phyloP scores from a whole-genome alignment of 352 stramenopile species.

The Pythium myriotylum region DNA sequence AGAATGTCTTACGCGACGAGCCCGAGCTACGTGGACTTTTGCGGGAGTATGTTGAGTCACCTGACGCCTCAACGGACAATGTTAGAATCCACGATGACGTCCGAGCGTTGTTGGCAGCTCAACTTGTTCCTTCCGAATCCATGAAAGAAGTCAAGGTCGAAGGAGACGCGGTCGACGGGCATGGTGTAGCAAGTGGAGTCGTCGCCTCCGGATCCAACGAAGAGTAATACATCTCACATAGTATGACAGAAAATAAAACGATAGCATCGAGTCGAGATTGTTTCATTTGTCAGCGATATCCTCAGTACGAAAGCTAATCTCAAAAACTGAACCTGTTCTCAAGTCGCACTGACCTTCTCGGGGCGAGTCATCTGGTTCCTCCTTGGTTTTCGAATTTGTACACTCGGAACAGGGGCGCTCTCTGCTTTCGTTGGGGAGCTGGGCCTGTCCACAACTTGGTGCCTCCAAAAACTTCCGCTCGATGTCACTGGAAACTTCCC shows the following conservation, averaged over 20 bases:
- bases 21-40: slow-evolving; percentile 55
- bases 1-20: slow-evolving; percentile 58
- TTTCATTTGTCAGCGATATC: too few relatives aligned
- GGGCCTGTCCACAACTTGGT: not conserved
- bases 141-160: not conserved
- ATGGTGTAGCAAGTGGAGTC: too few relatives aligned
- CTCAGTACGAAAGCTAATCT: too few relatives aligned
- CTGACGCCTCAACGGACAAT: slow-evolving; percentile 6
- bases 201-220: not conserved
- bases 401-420: not conserved
- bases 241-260: too few relatives aligned
- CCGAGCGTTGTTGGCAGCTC: slow-evolving; percentile 15
- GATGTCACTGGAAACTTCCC: slow-evolving; percentile 11
- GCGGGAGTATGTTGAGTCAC: slow-evolving; percentile 36
- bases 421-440: not conserved
- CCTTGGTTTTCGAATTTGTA: not conserved
- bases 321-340: too few relatives aligned
- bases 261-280: too few relatives aligned
- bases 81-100: slow-evolving; percentile 25
- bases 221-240: not conserved
- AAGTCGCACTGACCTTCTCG: too few relatives aligned
- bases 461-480: not conserved
- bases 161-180: not conserved
- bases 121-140: not conserved
- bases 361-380: too few relatives aligned